These are phyloP conservation scores for Tremella yokohamensis DNA, from an alignment of 768 basidiomycete genomes.

Conservation along the genomic window DNA sequence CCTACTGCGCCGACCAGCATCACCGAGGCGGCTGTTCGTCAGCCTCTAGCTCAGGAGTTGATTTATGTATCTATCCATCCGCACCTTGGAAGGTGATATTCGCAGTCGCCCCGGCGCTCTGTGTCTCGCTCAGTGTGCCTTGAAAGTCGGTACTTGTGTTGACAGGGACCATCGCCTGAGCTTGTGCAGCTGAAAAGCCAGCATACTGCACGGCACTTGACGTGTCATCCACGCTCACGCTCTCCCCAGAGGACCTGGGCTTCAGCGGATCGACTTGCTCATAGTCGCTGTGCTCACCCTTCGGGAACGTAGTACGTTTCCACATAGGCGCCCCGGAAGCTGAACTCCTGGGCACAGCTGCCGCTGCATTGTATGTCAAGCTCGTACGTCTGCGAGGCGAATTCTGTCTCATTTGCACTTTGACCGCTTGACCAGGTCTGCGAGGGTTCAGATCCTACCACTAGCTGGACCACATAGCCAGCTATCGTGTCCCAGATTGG, in stretches of 20 bases:
- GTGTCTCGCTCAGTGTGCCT: slow-evolving; percentile 31
- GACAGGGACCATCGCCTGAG: not conserved
- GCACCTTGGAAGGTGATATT: slow-evolving; percentile 30
- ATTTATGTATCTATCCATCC: slow-evolving; percentile 1
- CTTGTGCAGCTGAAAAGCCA: not conserved
- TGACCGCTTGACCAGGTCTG: not conserved
- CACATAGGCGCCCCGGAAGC: slow-evolving; percentile 1
- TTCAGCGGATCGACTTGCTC: not conserved
- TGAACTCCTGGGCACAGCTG: not conserved
- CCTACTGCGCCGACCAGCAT: slow-evolving; percentile 25
- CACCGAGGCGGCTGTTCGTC: slow-evolving; percentile 29
- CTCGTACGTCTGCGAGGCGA: not conserved
- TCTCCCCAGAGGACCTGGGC: not conserved
- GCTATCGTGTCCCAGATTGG: slow-evolving; percentile 1
- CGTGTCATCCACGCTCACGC: slow-evolving; percentile 4
- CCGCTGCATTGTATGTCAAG: not conserved
- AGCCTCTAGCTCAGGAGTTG: not conserved
- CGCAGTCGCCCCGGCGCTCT: slow-evolving; percentile 27
- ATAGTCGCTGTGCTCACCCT: not conserved
- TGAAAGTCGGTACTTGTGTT: not conserved
- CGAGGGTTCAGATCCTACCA: not conserved
- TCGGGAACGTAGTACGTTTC: not conserved
- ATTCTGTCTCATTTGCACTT: not conserved
- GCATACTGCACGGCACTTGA: not conserved
- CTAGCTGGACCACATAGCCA: not conserved